A percentile compares a stretch with the other conserved stretches of the same genome.
These are phyloP conservation scores for Gamsiella multidivaricata DNA, from an alignment of 192 early-diverging fungal genomes.

Conservation along the genomic window DNA sequence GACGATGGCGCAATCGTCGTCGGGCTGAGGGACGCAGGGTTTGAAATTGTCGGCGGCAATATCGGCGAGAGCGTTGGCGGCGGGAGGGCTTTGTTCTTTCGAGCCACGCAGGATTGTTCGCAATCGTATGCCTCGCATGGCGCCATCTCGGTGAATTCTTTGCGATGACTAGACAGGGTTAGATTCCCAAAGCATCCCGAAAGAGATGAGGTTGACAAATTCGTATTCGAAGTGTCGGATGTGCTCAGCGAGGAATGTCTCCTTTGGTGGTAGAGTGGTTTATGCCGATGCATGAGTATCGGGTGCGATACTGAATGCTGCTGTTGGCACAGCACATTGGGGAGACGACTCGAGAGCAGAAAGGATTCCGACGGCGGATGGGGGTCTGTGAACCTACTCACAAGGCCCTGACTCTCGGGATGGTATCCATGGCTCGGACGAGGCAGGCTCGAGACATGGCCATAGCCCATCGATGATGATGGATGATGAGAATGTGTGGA, in stretches of 20 bases:
- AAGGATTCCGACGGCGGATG: not conserved
- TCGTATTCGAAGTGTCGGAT: too few species aligned
- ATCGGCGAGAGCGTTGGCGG: slow-evolving; percentile 42
- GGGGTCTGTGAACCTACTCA: too few species aligned
- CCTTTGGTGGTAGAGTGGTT: not conserved
- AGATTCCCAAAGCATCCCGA: too few species aligned
- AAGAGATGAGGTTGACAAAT: too few species aligned
- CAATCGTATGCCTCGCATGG: slow-evolving; percentile 3
- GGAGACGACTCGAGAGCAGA: slow-evolving; percentile 2
- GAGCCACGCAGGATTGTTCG: slow-evolving; percentile 29
- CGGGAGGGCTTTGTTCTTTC: slow-evolving; percentile 45
- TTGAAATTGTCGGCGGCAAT: slow-evolving; percentile 28
- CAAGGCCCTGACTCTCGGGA: not conserved
- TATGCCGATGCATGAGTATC: slow-evolving; percentile 14
- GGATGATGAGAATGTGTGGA: too few species aligned
- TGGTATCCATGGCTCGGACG: not conserved
- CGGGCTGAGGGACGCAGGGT: slow-evolving; percentile 31
- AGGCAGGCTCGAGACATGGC: not conserved
- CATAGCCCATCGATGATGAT: too few species aligned
- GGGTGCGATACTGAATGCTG: not conserved
- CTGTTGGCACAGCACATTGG: not conserved
- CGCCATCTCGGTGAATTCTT: not conserved
- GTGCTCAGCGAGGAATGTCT: too few species aligned
- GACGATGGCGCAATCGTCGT: too few species aligned
- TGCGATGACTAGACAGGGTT: too few species aligned